These are phyloP conservation scores for Ascochyta clinopodiicola DNA, from an alignment of 2,329 filamentous ascomycete genomes.

Conservation along the genomic window DNA sequence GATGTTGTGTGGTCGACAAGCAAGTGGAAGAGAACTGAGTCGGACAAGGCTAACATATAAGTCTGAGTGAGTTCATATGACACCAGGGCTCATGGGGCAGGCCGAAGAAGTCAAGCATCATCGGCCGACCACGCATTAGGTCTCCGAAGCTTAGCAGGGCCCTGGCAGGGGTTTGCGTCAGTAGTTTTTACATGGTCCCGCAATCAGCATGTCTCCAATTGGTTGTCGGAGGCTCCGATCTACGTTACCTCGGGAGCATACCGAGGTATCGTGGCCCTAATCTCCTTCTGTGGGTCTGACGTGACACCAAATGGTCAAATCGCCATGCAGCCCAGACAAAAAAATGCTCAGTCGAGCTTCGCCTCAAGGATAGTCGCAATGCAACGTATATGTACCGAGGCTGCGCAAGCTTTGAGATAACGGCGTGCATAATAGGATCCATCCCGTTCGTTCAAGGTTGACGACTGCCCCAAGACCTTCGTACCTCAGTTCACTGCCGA, in stretches of 20 bases:
- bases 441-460: constrained; percentile 15
- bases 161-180: constrained; percentile 6
- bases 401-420: constrained; percentile 14
- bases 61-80: constrained; percentile 1
- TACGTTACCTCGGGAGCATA: constrained; percentile 9
- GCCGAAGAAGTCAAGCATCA: constrained; percentile 10
- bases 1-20: constrained; percentile 4
- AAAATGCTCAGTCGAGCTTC: constrained; percentile 14
- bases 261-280: constrained; percentile 16
- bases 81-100: constrained; percentile 6
- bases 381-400: constrained; percentile 15
- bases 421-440: constrained; percentile 14
- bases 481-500: background rate
- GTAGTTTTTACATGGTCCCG: constrained; percentile 9
- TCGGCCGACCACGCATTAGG: constrained; percentile 5
- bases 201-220: constrained; percentile 7
- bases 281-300: constrained; percentile 10
- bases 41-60: constrained; percentile 16
- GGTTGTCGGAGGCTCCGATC: constrained; percentile 5
- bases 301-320: constrained; percentile 14
- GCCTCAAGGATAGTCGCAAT: constrained; percentile 6
- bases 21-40: constrained; percentile 4
- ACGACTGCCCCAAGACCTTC: constrained; percentile 1
- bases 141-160: constrained; percentile 16
- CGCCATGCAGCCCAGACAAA: constrained; percentile 8